Evolutionary conservation across 805 yeast species (phyloP).

Genomic region (Yarrowia hollandica): DNA sequence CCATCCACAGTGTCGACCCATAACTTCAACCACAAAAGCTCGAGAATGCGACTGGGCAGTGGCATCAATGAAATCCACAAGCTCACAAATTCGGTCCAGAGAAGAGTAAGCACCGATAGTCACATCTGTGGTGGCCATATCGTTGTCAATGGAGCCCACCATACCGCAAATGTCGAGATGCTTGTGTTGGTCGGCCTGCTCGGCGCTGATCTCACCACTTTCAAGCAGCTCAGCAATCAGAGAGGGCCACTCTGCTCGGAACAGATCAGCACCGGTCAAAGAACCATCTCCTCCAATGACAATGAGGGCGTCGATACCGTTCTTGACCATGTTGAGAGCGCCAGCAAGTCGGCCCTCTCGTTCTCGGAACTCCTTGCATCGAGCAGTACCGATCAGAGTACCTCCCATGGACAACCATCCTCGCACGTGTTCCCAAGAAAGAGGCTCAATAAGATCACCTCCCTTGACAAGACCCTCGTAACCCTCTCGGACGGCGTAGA

Average conservation of each 20-base stretch:
- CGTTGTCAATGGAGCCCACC: slow-evolving; percentile 97
- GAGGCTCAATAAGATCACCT: slow-evolving; percentile 70
- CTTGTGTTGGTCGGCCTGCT: slow-evolving; percentile 60
- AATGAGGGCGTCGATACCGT: slow-evolving; percentile 91
- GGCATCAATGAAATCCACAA: slow-evolving; percentile 95
- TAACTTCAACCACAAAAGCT: slow-evolving; percentile 96
- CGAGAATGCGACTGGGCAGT: slow-evolving; percentile 96
- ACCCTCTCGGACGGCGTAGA: slow-evolving; percentile 90
- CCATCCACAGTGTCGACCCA: slow-evolving; percentile 99
- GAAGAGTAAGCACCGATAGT: slow-evolving; percentile 97
- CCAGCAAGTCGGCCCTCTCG: slow-evolving; percentile 80
- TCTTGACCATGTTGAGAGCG: slow-evolving; percentile 76
- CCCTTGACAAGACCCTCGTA: slow-evolving; percentile 91
- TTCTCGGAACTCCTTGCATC: slow-evolving; percentile 83
- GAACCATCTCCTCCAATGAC: slow-evolving; percentile 99
- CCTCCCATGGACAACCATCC: slow-evolving; percentile 94
- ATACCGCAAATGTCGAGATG: slow-evolving; percentile 85
- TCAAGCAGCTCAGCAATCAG: slow-evolving; percentile 69
- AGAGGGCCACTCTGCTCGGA: slow-evolving; percentile 93
- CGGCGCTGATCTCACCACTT: slow-evolving; percentile 56
- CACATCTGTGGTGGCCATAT: slow-evolving; percentile 95
- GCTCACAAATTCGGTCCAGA: slow-evolving; percentile 85
- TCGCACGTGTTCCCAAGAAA: slow-evolving; percentile 93
- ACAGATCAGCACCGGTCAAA: slow-evolving; percentile 93
- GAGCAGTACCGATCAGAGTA: slow-evolving; percentile 93